These are phyloP conservation scores for Diaporthe ilicicola DNA, from an alignment of 2,329 filamentous ascomycete genomes.

Conservation along the genomic window DNA sequence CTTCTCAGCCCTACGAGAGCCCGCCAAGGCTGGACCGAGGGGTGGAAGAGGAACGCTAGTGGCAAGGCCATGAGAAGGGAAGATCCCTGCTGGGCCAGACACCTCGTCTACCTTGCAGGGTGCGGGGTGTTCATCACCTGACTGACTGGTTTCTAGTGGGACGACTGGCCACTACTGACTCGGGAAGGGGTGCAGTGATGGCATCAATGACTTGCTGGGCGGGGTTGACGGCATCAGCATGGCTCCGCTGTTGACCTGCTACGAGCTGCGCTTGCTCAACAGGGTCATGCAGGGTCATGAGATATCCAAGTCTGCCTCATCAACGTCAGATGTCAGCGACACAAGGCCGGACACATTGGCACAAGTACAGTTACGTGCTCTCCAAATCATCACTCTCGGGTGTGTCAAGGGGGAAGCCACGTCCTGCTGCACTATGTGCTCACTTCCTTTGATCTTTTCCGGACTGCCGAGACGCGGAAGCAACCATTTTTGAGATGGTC, in stretches of 20 bases:
- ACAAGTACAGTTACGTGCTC: conserved; percentile 5
- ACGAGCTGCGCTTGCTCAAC: not conserved
- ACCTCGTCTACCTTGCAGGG: conserved; percentile 15
- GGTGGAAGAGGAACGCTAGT: not conserved
- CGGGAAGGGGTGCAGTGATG: not conserved
- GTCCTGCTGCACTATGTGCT: not conserved
- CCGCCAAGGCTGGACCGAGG: conserved; percentile 16
- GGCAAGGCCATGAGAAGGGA: not conserved
- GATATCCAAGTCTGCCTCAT: not conserved
- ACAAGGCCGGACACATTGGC: no score
- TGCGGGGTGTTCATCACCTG: not conserved
- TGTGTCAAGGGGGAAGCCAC: not conserved
- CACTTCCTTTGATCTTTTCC: not conserved
- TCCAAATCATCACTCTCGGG: not conserved
- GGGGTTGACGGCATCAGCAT: not conserved
- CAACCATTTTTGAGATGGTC: no score
- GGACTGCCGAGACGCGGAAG: not conserved
- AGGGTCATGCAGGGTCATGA: not conserved
- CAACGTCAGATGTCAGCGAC: not conserved
- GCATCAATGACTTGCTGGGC: conserved; percentile 9
- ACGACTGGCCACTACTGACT: not conserved
- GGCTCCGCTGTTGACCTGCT: not conserved
- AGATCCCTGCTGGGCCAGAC: conserved; percentile 2
- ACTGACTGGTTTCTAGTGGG: conserved; percentile 2
- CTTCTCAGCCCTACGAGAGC: conserved; percentile 18